These are phyloP conservation scores for Polytrichum commune DNA, from an alignment of 225 moss, liverwort and hornwort species.

Conservation along the genomic window DNA sequence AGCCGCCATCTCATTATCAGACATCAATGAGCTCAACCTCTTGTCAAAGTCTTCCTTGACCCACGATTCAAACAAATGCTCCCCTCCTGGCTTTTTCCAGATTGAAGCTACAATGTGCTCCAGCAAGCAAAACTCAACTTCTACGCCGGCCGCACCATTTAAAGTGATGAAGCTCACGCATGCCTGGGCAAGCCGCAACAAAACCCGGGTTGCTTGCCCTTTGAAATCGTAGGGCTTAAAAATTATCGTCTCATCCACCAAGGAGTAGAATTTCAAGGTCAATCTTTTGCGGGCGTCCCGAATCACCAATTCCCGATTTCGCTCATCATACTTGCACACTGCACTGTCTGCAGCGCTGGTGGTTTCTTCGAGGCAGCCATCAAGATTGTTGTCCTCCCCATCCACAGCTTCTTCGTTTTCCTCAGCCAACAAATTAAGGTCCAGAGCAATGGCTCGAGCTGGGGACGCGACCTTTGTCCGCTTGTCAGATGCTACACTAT, in stretches of 20 bases:
- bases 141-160: constrained; percentile 18
- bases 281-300: constrained; percentile 25
- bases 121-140: constrained; percentile 44
- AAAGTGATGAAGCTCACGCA: constrained; percentile 13
- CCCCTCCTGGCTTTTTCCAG: constrained; percentile 42
- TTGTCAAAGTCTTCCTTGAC: constrained; percentile 36
- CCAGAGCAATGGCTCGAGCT: constrained; percentile 37
- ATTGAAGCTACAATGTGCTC: constrained; percentile 48
- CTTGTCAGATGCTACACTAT: constrained; percentile 6
- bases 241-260: constrained; percentile 47
- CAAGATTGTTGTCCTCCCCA: constrained; percentile 5
- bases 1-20: neutral
- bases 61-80: constrained; percentile 38
- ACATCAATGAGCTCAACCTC: constrained; percentile 17
- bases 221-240: constrained; percentile 55
- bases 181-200: constrained; percentile 32
- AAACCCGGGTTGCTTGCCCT: constrained; percentile 25
- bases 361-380: constrained; percentile 4
- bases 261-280: constrained; percentile 32
- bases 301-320: constrained; percentile 23
- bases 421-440: constrained; percentile 62
- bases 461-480: constrained; percentile 23
- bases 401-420: constrained; percentile 42
- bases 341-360: neutral
- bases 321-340: neutral